A percentile compares a stretch with the other conserved stretches of the same genome.
Evolutionary conservation across 257 asterid species (phyloP).

Genomic region (Solanum okadae): DNA sequence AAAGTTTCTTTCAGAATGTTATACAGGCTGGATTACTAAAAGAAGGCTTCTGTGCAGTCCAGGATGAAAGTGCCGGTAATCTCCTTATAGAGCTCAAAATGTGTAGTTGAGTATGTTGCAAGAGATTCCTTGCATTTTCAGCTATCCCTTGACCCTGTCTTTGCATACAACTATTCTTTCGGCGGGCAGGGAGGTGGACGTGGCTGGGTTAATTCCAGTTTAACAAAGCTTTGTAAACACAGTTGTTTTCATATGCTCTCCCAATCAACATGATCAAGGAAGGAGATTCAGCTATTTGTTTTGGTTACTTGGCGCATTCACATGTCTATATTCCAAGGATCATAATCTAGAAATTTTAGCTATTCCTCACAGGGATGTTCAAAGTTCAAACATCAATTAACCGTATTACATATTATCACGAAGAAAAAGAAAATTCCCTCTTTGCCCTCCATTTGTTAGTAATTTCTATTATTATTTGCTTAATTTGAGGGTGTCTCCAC

Average conservation of each 20-base stretch:
- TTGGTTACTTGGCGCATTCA: background rate
- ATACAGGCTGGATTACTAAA: slow-evolving; percentile 81
- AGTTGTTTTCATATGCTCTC: background rate
- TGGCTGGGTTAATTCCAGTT: background rate
- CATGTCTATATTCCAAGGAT: background rate
- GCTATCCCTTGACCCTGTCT: background rate
- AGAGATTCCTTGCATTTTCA: background rate
- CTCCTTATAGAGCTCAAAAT: background rate
- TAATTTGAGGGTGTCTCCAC: background rate
- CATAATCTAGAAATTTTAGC: background rate
- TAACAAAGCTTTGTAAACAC: background rate
- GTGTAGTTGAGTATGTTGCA: background rate
- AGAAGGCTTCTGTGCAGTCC: slow-evolving; percentile 83
- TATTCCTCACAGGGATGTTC: background rate
- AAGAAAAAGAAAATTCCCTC: background rate
- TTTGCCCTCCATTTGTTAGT: background rate
- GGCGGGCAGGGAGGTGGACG: background rate
- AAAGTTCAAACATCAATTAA: background rate
- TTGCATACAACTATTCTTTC: background rate
- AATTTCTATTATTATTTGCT: background rate
- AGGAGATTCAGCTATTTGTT: background rate
- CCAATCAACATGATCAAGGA: background rate
- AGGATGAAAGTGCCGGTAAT: slow-evolving; percentile 97
- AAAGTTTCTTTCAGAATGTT: slow-evolving; percentile 40
- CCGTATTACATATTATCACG: background rate